Evolutionary conservation across 2,329 filamentous ascomycete genomes (phyloP).

Genomic region (Colletotrichum salicis): DNA sequence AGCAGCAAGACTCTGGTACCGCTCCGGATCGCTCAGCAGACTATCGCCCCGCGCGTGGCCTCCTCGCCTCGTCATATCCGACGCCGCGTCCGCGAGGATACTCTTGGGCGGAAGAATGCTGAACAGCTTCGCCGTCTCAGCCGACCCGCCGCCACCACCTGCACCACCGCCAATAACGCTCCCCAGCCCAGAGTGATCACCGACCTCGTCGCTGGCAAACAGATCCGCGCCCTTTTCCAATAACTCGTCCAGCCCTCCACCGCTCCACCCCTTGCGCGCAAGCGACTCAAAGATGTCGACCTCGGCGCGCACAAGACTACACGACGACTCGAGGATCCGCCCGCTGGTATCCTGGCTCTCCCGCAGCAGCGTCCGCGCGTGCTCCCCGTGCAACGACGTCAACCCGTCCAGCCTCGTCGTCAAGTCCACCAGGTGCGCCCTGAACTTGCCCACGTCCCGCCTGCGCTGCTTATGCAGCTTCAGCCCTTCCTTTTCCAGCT

Average conservation of each 20-base stretch:
- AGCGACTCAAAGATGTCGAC: constrained; percentile 76
- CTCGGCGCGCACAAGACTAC: constrained; percentile 73
- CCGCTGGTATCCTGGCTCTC: constrained; percentile 74
- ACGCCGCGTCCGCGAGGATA: constrained; percentile 65
- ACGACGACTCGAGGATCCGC: constrained; percentile 72
- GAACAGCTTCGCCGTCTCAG: constrained; percentile 63
- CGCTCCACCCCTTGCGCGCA: constrained; percentile 74
- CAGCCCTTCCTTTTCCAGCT: constrained; percentile 72
- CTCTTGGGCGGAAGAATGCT: constrained; percentile 72
- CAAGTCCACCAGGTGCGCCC: constrained; percentile 71
- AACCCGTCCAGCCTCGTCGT: constrained; percentile 71
- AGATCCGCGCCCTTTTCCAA: constrained; percentile 72
- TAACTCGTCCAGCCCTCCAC: constrained; percentile 73
- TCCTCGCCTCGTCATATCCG: constrained; percentile 47
- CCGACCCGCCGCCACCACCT: constrained; percentile 46
- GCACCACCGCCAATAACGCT: background rate
- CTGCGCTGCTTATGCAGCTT: constrained; percentile 70
- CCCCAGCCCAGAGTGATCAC: constrained; percentile 37
- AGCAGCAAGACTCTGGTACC: constrained; percentile 68
- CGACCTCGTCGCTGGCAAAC: constrained; percentile 59
- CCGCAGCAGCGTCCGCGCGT: constrained; percentile 67
- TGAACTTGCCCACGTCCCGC: constrained; percentile 70
- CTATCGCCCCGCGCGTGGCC: constrained; percentile 63
- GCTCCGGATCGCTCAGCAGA: constrained; percentile 61
- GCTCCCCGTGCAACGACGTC: constrained; percentile 68